phyloP scores from a whole-genome alignment of 1,284 basidiomycete genomes.

The Leccinum insolens region DNA sequence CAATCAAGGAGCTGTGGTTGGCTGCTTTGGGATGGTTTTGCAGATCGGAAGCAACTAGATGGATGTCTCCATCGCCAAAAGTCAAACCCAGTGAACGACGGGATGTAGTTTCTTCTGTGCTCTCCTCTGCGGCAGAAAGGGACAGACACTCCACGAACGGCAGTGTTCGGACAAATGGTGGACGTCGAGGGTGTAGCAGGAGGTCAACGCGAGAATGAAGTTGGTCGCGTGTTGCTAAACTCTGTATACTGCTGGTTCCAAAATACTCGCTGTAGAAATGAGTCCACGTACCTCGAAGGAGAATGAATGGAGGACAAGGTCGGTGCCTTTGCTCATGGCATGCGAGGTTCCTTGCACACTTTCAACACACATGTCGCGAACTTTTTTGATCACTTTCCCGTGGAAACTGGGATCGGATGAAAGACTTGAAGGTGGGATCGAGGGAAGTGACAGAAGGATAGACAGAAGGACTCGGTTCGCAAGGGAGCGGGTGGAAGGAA shows the following conservation, averaged over 20 bases:
- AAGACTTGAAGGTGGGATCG: constrained; percentile 55
- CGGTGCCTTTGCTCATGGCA: constrained; percentile 61
- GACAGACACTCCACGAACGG: constrained; percentile 65
- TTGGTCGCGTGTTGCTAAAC: constrained; percentile 17
- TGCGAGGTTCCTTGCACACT: constrained; percentile 55
- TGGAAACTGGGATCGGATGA: constrained; percentile 57
- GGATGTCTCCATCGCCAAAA: constrained; percentile 9
- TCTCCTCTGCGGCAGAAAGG: constrained; percentile 62
- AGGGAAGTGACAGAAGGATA: constrained; percentile 57
- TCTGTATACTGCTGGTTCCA: constrained; percentile 17
- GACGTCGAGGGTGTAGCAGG: constrained; percentile 74
- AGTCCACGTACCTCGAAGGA: constrained; percentile 29
- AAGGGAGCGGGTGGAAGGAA: constrained; percentile 58
- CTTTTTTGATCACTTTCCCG: constrained; percentile 41
- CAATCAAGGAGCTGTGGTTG: constrained; percentile 4
- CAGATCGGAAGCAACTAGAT: not conserved
- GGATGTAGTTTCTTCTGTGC: constrained; percentile 56
- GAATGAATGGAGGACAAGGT: constrained; percentile 49
- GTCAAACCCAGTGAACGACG: constrained; percentile 46
- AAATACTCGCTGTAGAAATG: constrained; percentile 1
- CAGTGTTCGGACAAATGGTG: constrained; percentile 69
- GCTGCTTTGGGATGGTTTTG: constrained; percentile 1
- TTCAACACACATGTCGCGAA: constrained; percentile 52
- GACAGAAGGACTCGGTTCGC: constrained; percentile 60
- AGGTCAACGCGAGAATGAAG: constrained; percentile 55